Base-by-base conservation (phyloP, 306 rosid genomes). In the Lotus japonicus region DNA sequence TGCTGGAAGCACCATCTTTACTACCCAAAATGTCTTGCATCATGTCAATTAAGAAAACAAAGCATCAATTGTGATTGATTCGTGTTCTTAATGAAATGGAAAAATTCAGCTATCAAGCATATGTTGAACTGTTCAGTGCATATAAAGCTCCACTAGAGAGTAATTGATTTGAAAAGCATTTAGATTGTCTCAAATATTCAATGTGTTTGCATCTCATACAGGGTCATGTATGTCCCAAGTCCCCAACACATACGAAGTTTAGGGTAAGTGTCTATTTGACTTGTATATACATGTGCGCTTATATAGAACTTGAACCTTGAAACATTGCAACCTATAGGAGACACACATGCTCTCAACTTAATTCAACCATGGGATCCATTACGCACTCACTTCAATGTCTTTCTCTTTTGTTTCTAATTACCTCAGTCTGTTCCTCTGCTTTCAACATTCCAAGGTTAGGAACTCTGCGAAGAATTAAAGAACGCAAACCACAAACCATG, bases 361-460 rank as follows among this genome's bases (percentile, higher is more conserved):
- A n/a, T n/a, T 65, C 21, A 16, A 9, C 38, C 61, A 80, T 80
- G 84, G 67, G 38, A 11, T 33, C 21, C 45, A 41, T 64, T 14
- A 1, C 19, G 61, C 55, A 11, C 18, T 66, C 72, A 23, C 12
- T 53, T 10, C 61, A 39, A 28, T 39, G 42, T 10, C 46, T 76
- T 72, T 54, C 46, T 39, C 7, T 66, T 31, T 12, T 71, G 44
- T 26, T 80, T 54, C 64, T 54, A 18, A 3, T 7, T 1, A 9
- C 26, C 58, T 39, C 62, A 15, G 11, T 60, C 15, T 38, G 55
- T 19, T 63, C 42, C 18, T 71, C 61, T 26, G 64, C 46, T 38
- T 55, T 59, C 63, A 53, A 58, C 6, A 38, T 82, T 52, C 86
- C 83, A 38, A 74, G 75, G 72, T 55, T 82, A 7, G 86, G 86